phyloP scores from a whole-genome alignment of 2,329 filamentous ascomycete species.

The Ilyonectria mors-panacis region DNA sequence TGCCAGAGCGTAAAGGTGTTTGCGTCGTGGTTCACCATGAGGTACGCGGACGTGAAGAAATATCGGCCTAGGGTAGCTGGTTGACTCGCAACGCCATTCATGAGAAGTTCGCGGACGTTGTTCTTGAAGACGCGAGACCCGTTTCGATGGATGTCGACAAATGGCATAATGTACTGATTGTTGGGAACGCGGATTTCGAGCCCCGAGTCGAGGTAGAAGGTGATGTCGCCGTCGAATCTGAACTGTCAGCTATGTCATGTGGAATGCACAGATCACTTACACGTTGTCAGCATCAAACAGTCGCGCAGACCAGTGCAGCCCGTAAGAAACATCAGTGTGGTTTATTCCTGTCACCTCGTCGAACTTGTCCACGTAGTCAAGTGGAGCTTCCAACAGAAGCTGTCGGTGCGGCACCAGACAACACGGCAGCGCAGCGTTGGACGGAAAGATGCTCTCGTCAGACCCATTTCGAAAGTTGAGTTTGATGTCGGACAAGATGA shows the following conservation, averaged over 20 bases:
- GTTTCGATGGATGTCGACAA: conserved; percentile 45
- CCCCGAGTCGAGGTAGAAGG: conserved; percentile 47
- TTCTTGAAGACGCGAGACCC: conserved; percentile 42
- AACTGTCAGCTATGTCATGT: neutral
- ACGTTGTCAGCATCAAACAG: conserved; percentile 31
- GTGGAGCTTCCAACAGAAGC: conserved; percentile 48
- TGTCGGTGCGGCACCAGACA: conserved; percentile 53
- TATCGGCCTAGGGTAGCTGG: conserved; percentile 50
- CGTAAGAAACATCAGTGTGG: conserved; percentile 23
- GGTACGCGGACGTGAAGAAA: conserved; percentile 53
- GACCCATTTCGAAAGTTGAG: conserved; percentile 49
- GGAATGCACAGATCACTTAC: conserved; percentile 3
- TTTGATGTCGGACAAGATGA: conserved; percentile 41
- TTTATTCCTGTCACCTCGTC: conserved; percentile 33
- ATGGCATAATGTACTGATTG: conserved; percentile 49
- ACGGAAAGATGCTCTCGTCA: conserved; percentile 47
- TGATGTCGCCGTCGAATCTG: conserved; percentile 50
- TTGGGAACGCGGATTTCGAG: conserved; percentile 50
- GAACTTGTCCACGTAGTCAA: conserved; percentile 38
- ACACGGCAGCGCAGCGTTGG: conserved; percentile 38
- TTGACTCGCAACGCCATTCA: conserved; percentile 39
- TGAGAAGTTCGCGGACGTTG: conserved; percentile 43
- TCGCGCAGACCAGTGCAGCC: conserved; percentile 37
- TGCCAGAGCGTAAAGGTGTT: conserved; percentile 54
- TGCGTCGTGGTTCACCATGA: conserved; percentile 55